A percentile compares a stretch with the other conserved stretches of the same genome.
These are phyloP conservation scores for Sanghuangporus weigelae DNA, from an alignment of 1,284 basidiomycete species.

Conservation along the genomic window DNA sequence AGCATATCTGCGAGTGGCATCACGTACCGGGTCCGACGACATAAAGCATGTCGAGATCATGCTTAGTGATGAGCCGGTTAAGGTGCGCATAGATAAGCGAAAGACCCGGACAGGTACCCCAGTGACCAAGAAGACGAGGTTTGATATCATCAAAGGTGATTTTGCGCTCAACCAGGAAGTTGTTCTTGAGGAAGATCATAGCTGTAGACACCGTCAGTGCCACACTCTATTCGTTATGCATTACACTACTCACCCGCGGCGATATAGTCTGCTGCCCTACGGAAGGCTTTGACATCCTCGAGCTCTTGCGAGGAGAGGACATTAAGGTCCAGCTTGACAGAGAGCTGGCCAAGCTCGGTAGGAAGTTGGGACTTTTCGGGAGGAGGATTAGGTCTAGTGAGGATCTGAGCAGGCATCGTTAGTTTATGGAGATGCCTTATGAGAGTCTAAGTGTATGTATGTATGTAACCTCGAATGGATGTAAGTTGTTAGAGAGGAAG, in stretches of 20 bases:
- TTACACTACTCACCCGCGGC: slow-evolving; percentile 43
- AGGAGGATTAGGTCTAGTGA: slow-evolving; percentile 55
- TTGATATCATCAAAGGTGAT: slow-evolving; percentile 70
- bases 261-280: slow-evolving; percentile 59
- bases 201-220: slow-evolving; percentile 34
- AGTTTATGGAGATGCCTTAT: neutral
- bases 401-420: slow-evolving; percentile 52
- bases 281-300: slow-evolving; percentile 45
- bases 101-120: slow-evolving; percentile 77
- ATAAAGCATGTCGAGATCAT: slow-evolving; percentile 55
- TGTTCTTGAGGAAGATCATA: slow-evolving; percentile 77
- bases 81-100: slow-evolving; percentile 76
- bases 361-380: slow-evolving; percentile 57
- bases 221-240: neutral
- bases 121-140: slow-evolving; percentile 70
- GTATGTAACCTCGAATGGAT: neutral
- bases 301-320: slow-evolving; percentile 47
- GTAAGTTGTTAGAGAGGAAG: neutral
- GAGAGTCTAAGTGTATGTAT: neutral
- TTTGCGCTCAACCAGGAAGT: slow-evolving; percentile 60
- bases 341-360: slow-evolving; percentile 40
- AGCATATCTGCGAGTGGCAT: slow-evolving; percentile 11
- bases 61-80: slow-evolving; percentile 67
- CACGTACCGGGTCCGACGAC: slow-evolving; percentile 61
- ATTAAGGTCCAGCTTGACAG: slow-evolving; percentile 38